Evolutionary conservation across 2,329 filamentous ascomycete species (phyloP).

Genomic region (Aspergillus jensenii): DNA sequence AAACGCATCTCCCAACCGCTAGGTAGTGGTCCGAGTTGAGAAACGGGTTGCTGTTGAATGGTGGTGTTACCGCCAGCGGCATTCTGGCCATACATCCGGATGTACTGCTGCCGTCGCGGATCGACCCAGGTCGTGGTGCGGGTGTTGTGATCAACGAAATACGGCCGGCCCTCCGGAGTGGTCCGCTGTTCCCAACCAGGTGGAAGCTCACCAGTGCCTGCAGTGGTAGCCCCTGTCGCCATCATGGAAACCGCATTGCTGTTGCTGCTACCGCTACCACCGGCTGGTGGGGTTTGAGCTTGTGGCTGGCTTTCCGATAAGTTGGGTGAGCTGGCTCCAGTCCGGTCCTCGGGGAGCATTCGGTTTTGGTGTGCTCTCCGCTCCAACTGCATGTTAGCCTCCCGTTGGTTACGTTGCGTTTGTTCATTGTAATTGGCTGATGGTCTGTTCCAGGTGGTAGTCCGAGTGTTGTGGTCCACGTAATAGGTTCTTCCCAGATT

Average conservation of each 20-base stretch:
- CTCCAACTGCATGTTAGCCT: constrained; percentile 90
- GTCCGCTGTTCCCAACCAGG: constrained; percentile 95
- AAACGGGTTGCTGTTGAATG: constrained; percentile 96
- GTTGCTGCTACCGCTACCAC: constrained; percentile 39
- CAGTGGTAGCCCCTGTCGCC: constrained; percentile 91
- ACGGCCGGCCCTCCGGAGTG: constrained; percentile 90
- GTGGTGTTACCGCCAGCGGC: constrained; percentile 70
- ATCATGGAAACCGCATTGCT: constrained; percentile 75
- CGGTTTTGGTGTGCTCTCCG: constrained; percentile 91
- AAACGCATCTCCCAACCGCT: constrained; percentile 99
- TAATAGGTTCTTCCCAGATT: constrained; percentile 95
- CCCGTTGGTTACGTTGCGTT: constrained; percentile 75
- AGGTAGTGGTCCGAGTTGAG: constrained; percentile 88
- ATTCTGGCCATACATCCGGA: constrained; percentile 94
- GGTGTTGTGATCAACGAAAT: constrained; percentile 98
- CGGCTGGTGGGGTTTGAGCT: constrained; percentile 46
- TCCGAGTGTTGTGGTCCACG: constrained; percentile 94
- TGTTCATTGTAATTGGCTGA: constrained; percentile 74
- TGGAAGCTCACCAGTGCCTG: constrained; percentile 90
- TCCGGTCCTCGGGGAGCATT: constrained; percentile 92
- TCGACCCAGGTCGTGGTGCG: constrained; percentile 98
- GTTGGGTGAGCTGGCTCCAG: constrained; percentile 87
- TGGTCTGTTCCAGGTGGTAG: constrained; percentile 94
- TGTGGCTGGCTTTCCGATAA: constrained; percentile 54
- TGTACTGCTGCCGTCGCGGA: constrained; percentile 94